These are phyloP conservation scores for Rubroboletus pulcherrimus DNA, from an alignment of 768 basidiomycete genomes.

Conservation along the genomic window DNA sequence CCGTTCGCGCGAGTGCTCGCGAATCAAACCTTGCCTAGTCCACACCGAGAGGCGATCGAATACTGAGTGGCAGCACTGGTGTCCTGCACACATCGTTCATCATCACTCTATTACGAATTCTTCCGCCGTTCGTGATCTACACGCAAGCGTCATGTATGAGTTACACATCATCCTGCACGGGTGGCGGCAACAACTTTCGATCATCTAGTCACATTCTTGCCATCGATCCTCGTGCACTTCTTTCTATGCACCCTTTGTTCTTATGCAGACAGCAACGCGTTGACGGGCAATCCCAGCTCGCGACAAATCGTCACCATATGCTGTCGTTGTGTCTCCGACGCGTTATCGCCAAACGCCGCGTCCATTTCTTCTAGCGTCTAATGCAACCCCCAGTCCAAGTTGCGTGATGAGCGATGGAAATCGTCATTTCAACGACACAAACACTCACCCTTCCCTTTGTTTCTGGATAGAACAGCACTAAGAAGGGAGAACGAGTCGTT, in stretches of 20 bases:
- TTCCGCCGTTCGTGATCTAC: not conserved
- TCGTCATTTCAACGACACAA: too few species aligned
- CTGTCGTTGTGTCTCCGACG: slow-evolving; percentile 24
- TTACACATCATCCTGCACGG: not conserved
- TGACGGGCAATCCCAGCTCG: slow-evolving; percentile 27
- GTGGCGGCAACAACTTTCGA: not conserved
- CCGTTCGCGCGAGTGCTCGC: not conserved
- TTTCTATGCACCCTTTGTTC: not conserved
- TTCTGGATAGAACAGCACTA: slow-evolving; percentile 29
- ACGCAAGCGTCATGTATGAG: not conserved
- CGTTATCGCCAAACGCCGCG: slow-evolving; percentile 28
- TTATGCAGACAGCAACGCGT: slow-evolving; percentile 20
- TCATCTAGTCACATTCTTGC: not conserved
- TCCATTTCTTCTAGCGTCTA: slow-evolving; percentile 35
- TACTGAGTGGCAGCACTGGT: too few species aligned
- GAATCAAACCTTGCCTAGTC: not conserved
- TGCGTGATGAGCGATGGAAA: not conserved
- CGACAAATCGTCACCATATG: slow-evolving; percentile 27
- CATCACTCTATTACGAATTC: not conserved
- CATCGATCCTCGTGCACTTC: not conserved
- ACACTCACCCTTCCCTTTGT: slow-evolving; percentile 31
- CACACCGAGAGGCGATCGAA: not conserved
- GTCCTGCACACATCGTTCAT: not conserved
- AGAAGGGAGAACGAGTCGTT: not conserved
- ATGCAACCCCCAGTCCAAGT: not conserved